Conservation (phyloP, 73 alveolate species). For the Paraurostyla sp. region DNA sequence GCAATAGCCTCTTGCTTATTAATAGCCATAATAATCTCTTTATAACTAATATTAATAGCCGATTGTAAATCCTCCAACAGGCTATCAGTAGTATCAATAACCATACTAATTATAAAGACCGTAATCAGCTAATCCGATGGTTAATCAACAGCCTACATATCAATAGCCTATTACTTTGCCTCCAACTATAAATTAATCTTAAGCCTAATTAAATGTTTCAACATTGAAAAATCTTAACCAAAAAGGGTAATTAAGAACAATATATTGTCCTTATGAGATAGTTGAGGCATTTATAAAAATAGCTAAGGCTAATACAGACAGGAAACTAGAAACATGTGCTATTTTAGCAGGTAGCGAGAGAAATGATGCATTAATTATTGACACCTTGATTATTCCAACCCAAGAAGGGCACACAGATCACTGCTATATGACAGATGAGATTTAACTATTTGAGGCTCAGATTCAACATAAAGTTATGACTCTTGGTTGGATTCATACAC, state of each 20-base stretch:
- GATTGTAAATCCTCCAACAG: too few species aligned
- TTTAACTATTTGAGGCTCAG: constrained; percentile 46
- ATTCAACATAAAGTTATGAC: constrained; percentile 55
- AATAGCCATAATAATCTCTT: too few species aligned
- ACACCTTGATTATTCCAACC: constrained; percentile 55
- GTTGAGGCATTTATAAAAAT: constrained; percentile 34
- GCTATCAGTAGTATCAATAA: neutral
- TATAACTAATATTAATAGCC: too few species aligned
- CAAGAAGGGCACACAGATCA: constrained; percentile 65
- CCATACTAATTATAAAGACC: neutral
- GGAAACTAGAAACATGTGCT: constrained; percentile 65
- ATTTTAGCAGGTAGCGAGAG: constrained; percentile 59
- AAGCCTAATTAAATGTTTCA: too few species aligned
- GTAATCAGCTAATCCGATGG: too few species aligned
- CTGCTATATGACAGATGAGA: constrained; percentile 69
- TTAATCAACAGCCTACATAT: too few species aligned
- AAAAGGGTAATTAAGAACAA: constrained; percentile 24
- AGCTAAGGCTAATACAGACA: constrained; percentile 53
- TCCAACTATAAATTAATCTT: neutral
- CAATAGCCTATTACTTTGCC: neutral
- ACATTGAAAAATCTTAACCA: neutral
- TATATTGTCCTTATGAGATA: constrained; percentile 53
- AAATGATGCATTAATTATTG: constrained; percentile 34
- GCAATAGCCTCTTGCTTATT: too few species aligned
- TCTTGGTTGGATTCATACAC: constrained; percentile 78